phyloP scores from a whole-genome alignment of 345 rosid genomes.

The Microthlaspi erraticum region DNA sequence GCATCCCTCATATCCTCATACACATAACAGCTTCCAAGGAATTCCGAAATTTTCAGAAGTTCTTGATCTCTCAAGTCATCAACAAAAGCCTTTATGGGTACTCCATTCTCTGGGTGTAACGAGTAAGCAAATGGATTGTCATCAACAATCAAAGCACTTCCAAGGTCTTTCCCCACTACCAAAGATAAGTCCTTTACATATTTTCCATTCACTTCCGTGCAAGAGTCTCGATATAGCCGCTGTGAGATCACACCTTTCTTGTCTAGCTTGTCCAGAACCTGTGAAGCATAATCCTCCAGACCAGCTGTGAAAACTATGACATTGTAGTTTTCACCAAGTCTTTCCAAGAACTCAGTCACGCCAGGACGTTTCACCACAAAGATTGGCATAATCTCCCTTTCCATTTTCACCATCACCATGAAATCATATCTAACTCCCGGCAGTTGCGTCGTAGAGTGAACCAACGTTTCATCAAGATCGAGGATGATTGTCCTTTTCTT shows the following conservation, averaged over 20 bases:
- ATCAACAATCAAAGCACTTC: slow-evolving; percentile 67
- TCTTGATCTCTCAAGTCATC: slow-evolving; percentile 63
- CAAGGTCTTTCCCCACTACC: slow-evolving; percentile 67
- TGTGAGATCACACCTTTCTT: slow-evolving; percentile 60
- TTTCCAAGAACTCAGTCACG: slow-evolving; percentile 65
- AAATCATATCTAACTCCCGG: slow-evolving; percentile 69
- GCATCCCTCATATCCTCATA: slow-evolving; percentile 80
- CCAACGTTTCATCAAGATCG: slow-evolving; percentile 88
- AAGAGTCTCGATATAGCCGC: slow-evolving; percentile 76
- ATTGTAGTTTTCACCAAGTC: slow-evolving; percentile 56
- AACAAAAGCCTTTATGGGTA: slow-evolving; percentile 67
- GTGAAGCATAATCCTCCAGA: slow-evolving; percentile 71
- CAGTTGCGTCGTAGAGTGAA: slow-evolving; percentile 69
- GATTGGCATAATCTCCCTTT: slow-evolving; percentile 56
- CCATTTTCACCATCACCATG: slow-evolving; percentile 61
- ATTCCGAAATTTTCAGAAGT: slow-evolving; percentile 54
- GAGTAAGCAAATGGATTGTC: slow-evolving; percentile 78
- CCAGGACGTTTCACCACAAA: slow-evolving; percentile 92
- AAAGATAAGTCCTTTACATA: slow-evolving; percentile 76
- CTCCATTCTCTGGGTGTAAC: slow-evolving; percentile 78
- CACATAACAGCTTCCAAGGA: slow-evolving; percentile 55
- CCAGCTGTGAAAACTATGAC: slow-evolving; percentile 89
- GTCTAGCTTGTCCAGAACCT: slow-evolving; percentile 74
- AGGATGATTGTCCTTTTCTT: slow-evolving; percentile 66
- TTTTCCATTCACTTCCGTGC: slow-evolving; percentile 69